Base-by-base conservation (phyloP, 129 eudicot genomes). In the Heracleum sosnowskyi region DNA sequence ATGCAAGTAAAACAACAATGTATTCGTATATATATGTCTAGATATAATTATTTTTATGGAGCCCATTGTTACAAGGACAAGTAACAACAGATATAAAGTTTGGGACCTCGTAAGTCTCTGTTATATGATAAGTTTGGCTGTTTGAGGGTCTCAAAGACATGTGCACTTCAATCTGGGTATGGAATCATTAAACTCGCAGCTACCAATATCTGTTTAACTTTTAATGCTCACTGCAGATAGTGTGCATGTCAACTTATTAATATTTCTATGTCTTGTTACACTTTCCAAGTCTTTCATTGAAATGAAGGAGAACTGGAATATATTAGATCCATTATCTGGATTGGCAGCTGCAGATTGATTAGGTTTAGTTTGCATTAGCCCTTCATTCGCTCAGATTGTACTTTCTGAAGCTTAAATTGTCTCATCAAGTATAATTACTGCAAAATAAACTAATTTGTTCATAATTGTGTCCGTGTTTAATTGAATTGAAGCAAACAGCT, bases 61-160 rank as follows among this genome's bases (percentile, higher is more conserved):
- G 36, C 71, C 26, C 69, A 70, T 45, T 81, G 47, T 37, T 75
- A 53, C 75, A 82, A 35, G 75, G 76, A 80, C 81, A 49, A 31
- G 36, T 29, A 62, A 64, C 36, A 64, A n/a, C 57, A 66, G 15
- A 53, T 82, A 81, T 81, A 84, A 84, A 82, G 80, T 69, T 22
- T 74, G 62, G 81, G 51, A 17, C 76, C 71, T 33, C 31, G 11
- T 70, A 37, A 60, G 33, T 79, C 73, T 35, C 46, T 24, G 53
- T 46, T 49, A 5, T 49, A 5, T 44, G 17, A 2, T 41, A 73
- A 31, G 26, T 60, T 62, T 62, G 69, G 69, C 7, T 62, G 34
- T 28, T 28, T 62, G 46, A 53, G 28, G 62, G 28, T 42, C 8
- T 73, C 53, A 41, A 73, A 39, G n/a, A 17, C 31, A 20, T 10